Conservation (phyloP, 139 green algal genomes). For the Closterium sp. region DNA sequence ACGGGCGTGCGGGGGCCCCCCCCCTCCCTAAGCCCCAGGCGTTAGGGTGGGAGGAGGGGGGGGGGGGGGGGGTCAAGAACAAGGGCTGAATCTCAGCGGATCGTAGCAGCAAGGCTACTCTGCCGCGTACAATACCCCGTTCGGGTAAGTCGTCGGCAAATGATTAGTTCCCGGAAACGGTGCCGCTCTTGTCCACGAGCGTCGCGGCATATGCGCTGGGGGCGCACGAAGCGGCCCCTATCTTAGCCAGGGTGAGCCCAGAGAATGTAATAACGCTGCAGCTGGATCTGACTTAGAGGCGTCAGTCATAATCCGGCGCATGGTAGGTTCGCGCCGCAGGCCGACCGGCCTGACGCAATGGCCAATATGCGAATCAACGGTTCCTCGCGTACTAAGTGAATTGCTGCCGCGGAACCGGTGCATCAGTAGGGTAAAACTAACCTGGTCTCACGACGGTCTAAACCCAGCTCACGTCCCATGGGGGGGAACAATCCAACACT, state of each 20-base stretch:
- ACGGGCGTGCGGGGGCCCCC: too few species aligned
- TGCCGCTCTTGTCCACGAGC: slow-evolving; percentile 63
- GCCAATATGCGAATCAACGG: slow-evolving; percentile 80
- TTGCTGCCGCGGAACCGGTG: slow-evolving; percentile 77
- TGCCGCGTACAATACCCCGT: slow-evolving; percentile 82
- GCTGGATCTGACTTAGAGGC: slow-evolving; percentile 76
- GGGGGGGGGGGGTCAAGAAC: too few species aligned
- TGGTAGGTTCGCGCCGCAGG: slow-evolving; percentile 81
- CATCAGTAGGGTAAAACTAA: too few species aligned
- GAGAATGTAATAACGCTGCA: slow-evolving; percentile 54
- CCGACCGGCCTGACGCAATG: slow-evolving; percentile 75
- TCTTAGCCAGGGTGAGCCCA: slow-evolving; percentile 72
- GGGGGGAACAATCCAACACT: background rate
- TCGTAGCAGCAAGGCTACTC: slow-evolving; percentile 83
- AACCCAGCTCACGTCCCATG: too few species aligned
- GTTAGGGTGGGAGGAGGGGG: too few species aligned
- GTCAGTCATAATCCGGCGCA: slow-evolving; percentile 80
- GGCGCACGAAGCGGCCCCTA: slow-evolving; percentile 59
- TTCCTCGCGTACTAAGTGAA: slow-evolving; percentile 90
- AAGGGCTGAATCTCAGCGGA: slow-evolving; percentile 76
- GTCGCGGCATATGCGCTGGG: slow-evolving; percentile 39
- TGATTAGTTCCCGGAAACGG: slow-evolving; percentile 77
- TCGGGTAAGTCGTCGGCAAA: slow-evolving; percentile 83
- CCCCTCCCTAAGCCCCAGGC: too few species aligned
- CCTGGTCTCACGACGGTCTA: too few species aligned